Evolutionary conservation across 768 basidiomycete genomes (phyloP).

Genomic region (Leccinum broughii): DNA sequence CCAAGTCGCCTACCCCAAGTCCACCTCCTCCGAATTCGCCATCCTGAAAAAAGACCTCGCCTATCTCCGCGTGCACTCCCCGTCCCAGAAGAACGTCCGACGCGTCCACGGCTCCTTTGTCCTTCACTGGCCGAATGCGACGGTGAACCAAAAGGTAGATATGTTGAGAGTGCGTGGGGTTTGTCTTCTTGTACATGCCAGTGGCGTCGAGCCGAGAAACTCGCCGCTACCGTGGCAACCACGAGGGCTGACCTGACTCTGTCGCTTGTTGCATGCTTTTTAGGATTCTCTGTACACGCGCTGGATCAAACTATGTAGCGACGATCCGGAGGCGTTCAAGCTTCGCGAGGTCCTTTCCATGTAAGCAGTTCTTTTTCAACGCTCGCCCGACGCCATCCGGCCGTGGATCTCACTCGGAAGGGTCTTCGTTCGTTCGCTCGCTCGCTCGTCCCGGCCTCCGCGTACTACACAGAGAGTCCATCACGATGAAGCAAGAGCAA

Average conservation of each 20-base stretch:
- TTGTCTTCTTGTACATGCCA: no score
- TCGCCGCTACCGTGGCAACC: not conserved
- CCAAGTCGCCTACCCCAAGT: constrained; percentile 13
- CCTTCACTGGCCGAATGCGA: constrained; percentile 26
- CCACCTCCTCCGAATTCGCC: constrained; percentile 19
- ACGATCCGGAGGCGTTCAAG: constrained; percentile 24
- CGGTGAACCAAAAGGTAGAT: constrained; percentile 1
- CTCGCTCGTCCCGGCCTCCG: no score
- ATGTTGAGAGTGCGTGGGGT: constrained; percentile 9
- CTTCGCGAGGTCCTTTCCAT: constrained; percentile 31
- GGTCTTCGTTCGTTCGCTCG: not conserved
- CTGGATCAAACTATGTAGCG: constrained; percentile 26
- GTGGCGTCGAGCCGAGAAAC: no score
- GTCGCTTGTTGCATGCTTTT: not conserved
- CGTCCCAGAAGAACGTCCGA: constrained; percentile 29
- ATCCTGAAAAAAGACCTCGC: constrained; percentile 30
- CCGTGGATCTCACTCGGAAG: constrained; percentile 11
- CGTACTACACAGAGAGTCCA: constrained; percentile 16
- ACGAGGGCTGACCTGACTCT: not conserved
- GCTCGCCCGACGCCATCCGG: not conserved
- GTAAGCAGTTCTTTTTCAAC: constrained; percentile 12
- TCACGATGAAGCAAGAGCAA: constrained; percentile 26
- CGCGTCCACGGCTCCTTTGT: constrained; percentile 23
- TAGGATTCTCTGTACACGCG: constrained; percentile 28
- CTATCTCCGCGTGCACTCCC: constrained; percentile 33